Conservation (phyloP, 164 flowering plant genomes). For the Vitis rotundifolia region DNA sequence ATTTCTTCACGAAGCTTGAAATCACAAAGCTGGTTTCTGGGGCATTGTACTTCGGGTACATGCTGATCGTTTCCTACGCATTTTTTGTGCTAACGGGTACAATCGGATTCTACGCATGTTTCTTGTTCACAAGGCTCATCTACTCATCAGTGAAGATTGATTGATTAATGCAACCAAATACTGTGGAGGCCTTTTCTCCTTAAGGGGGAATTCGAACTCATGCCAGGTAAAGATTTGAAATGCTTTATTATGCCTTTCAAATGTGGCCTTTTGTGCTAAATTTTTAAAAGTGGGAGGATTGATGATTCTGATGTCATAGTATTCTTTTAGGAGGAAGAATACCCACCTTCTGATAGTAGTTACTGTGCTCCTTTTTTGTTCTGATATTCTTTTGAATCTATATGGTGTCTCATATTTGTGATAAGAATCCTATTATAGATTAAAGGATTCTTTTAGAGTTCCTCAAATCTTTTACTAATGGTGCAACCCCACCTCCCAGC, state of each 20-base stretch:
- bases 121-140: slow-evolving; percentile 67
- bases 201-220: background rate
- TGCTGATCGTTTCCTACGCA: slow-evolving; percentile 62
- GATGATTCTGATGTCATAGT: too few species aligned
- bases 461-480: too few species aligned
- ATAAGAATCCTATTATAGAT: too few species aligned
- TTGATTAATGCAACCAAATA: slow-evolving; percentile 11
- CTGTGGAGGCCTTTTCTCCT: slow-evolving; percentile 1
- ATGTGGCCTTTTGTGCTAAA: background rate
- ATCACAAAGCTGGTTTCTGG: slow-evolving; percentile 64
- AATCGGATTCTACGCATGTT: slow-evolving; percentile 62
- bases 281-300: too few species aligned
- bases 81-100: slow-evolving; percentile 62
- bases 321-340: too few species aligned
- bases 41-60: slow-evolving; percentile 59
- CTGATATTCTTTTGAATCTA: too few species aligned
- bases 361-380: too few species aligned
- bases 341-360: too few species aligned
- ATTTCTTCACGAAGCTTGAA: slow-evolving; percentile 68
- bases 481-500: too few species aligned
- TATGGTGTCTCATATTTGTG: too few species aligned
- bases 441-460: too few species aligned
- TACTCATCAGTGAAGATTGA: slow-evolving; percentile 68
- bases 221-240: too few species aligned
- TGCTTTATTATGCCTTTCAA: background rate